These are phyloP conservation scores for Lachnellula hyalina DNA, from an alignment of 2,329 filamentous ascomycete species.

Conservation along the genomic window DNA sequence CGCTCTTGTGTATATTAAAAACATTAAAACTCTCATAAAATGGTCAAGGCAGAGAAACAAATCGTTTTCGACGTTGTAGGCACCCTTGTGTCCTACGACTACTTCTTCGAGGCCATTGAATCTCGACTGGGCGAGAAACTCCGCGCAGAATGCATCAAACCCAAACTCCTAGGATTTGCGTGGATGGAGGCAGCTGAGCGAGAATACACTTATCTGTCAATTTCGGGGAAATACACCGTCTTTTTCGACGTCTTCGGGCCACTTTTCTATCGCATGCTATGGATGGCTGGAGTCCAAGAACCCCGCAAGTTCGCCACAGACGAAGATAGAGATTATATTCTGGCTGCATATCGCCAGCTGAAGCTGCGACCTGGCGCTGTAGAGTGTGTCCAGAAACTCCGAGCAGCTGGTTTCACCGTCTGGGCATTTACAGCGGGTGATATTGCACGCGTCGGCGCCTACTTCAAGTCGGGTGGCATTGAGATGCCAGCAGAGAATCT, in stretches of 20 bases:
- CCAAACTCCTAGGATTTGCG: constrained; percentile 39
- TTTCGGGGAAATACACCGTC: constrained; percentile 38
- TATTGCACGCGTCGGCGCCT: constrained; percentile 43
- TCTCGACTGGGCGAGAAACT: constrained; percentile 38
- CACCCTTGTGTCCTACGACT: constrained; percentile 43
- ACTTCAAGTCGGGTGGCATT: constrained; percentile 44
- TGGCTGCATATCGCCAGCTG: constrained; percentile 33
- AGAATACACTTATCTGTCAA: constrained; percentile 45
- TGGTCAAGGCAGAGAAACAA: constrained; percentile 31
- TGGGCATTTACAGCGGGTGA: constrained; percentile 52
- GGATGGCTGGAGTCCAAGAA: constrained; percentile 38
- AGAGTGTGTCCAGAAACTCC: constrained; percentile 39
- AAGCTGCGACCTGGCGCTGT: constrained; percentile 36
- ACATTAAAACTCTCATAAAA: background rate
- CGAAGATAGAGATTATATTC: constrained; percentile 38
- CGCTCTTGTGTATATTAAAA: too few species aligned
- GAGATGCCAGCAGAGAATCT: constrained; percentile 47
- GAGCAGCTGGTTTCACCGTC: constrained; percentile 43
- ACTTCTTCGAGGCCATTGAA: constrained; percentile 38
- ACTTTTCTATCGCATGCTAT: constrained; percentile 45
- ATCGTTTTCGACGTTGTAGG: constrained; percentile 49
- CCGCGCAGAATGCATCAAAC: constrained; percentile 34
- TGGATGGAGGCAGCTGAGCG: constrained; percentile 44
- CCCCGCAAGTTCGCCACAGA: constrained; percentile 38
- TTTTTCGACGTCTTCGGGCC: constrained; percentile 40